Base-by-base conservation (phyloP, 768 basidiomycete genomes). In the Leccinum fibrillosum region DNA sequence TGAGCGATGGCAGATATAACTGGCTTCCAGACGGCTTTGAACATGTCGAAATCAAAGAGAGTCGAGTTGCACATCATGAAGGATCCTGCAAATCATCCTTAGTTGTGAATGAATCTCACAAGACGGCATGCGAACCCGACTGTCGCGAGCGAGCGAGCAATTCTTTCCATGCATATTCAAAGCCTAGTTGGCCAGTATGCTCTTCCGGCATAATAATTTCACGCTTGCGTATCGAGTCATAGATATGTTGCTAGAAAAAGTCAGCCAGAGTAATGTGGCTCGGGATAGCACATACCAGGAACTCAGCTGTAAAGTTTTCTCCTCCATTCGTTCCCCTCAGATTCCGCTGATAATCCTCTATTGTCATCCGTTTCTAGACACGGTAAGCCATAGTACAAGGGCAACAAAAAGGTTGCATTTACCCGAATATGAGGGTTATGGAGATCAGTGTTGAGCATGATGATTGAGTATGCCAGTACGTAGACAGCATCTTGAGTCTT, bases 101-200 rank as follows among this genome's bases (percentile, higher is more conserved):
- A 64, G 42, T 26, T 26, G 21, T 26, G 34, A 47, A 58, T 42
- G 26, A 48, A 42, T 44, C 37, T 26, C 45, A 64, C 19, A 26
- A 58, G 52, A 54, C 49, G 32, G 58, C 12, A 9, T 39, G 67
- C 81, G 45, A 58, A 90, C 94, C 92, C 59, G 92, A 85, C 69
- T 86, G 86, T 56, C 86, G 81, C 48, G 94, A 86, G 32, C 97
- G 84, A 32, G 86, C 74, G 37, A 98, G 80, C 10, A 99, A 78
- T 64, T 98, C 94, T 70, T 97, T 98, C 97, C 97, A 99, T 17
- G 97, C 96, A 70, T 96, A 97, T 65, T 98, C 97, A 70, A 99
- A 99, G 9, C 97, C 97, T 48, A 96, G 82, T 68, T 93, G 92
- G 2, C 96, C 97, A 9, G 88, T 90, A 67, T 99, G 97, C 65